Conservation (phyloP, 179 eudicot genomes). For the Silene noctiflora region DNA sequence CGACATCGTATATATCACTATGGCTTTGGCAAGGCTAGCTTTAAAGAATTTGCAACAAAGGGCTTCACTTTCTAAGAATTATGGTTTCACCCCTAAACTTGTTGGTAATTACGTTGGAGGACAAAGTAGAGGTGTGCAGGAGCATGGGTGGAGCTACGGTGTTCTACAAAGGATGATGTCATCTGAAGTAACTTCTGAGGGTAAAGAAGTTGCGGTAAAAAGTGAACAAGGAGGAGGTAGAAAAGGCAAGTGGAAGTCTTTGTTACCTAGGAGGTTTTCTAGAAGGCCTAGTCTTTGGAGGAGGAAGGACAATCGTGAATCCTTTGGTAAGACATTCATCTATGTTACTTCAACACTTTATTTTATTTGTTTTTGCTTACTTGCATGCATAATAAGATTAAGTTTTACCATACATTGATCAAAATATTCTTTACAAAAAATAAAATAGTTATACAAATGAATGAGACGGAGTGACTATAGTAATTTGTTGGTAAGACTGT, state of each 20-base stretch:
- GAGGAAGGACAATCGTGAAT: constrained; percentile 18
- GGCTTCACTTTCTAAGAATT: constrained; percentile 3
- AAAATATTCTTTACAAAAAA: too few relatives aligned
- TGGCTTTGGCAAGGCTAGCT: constrained; percentile 39
- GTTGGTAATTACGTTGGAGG: background rate
- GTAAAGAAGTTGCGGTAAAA: constrained; percentile 33
- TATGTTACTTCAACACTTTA: background rate
- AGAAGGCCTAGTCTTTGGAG: constrained; percentile 31
- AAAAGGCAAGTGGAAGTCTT: constrained; percentile 28
- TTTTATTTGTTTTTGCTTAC: too few relatives aligned
- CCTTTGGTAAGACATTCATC: constrained; percentile 18
- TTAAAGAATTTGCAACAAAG: constrained; percentile 33
- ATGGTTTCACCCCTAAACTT: background rate
- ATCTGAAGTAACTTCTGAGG: constrained; percentile 10
- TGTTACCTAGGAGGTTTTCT: constrained; percentile 28
- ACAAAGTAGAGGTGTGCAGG: constrained; percentile 17
- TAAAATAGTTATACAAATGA: too few relatives aligned
- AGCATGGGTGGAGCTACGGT: constrained; percentile 29
- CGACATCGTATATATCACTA: constrained; percentile 5
- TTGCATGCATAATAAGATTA: too few relatives aligned
- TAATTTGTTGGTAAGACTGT: too few relatives aligned
- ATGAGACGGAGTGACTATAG: too few relatives aligned
- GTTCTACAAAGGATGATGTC: constrained; percentile 22
- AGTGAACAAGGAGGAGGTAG: constrained; percentile 20
- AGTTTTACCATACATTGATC: too few relatives aligned